Evolutionary conservation across 306 rosid genomes (phyloP), one percentile per base, ranked within the genome.

Genomic region (Carpinus viminea): DNA sequence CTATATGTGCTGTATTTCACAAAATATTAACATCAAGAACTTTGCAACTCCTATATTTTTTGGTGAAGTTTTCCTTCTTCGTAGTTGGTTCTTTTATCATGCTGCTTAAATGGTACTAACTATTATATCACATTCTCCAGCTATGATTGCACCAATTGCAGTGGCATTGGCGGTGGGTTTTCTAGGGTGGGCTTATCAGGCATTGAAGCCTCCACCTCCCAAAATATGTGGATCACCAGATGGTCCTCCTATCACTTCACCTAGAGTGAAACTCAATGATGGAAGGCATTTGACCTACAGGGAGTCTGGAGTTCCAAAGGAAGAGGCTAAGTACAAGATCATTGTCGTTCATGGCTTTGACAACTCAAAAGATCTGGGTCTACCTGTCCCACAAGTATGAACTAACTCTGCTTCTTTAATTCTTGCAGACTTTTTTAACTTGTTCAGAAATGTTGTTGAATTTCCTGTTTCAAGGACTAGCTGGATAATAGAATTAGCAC

Each of bases 231-330:
- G 97, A 52, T 84, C 93, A 13, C 74, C 79, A 0, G 80, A 73
- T 36, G 97, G 94, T 56, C 97, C 98, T 77, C 79, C 76, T 24
- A 68, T 90, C 17, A 83, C 92, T 77, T 90, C 97, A 24, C 83
- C 92, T 5, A 87, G 93, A 76, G 89, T 90, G 55, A 90, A 80
- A 66, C 96, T 92, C 81, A 72, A 80, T 38, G 94, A 89, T 80
- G 94, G 96, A 1, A 88, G 97, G 74, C 85, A 89, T 82, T 89
- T 94, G 89, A 92, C 98, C 69, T 92, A 94, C 84, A 34, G 86
- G 34, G 94, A 90, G 76, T 68, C 53, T 4, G 98, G 98, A 62
- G 89, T 89, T 83, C 82, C 88, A 1, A 94, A 88, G 78, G 90
- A 90, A 61, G 85, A 83, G 68, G 96, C 97, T 8, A 81, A 69